Percentiles rank a stretch among this genome's conserved stretches.
These are phyloP conservation scores for Meripilus lineatus DNA, from an alignment of 1,284 basidiomycete species.

Conservation along the genomic window DNA sequence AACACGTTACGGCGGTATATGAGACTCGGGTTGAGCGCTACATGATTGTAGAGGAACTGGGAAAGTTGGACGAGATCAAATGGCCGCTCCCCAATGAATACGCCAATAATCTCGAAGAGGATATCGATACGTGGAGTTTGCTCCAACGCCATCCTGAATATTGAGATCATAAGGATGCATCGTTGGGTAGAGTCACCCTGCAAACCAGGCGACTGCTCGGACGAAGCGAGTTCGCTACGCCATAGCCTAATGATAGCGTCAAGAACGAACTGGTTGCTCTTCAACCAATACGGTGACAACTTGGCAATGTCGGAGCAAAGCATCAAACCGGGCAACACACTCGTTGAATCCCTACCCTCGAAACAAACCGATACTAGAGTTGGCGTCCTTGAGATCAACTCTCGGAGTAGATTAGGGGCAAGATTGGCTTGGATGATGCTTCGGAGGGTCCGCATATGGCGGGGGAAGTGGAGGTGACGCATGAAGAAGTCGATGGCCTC, in stretches of 20 bases:
- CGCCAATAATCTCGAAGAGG: constrained; percentile 82
- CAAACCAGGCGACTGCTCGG: constrained; percentile 42
- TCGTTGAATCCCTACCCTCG: constrained; percentile 46
- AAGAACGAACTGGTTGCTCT: constrained; percentile 59
- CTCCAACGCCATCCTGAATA: constrained; percentile 74
- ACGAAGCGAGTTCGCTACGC: constrained; percentile 51
- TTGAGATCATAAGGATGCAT: constrained; percentile 66
- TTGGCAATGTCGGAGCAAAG: constrained; percentile 76
- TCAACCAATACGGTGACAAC: constrained; percentile 70
- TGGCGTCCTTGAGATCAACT: constrained; percentile 64
- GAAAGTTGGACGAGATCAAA: constrained; percentile 83
- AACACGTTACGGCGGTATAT: constrained; percentile 81
- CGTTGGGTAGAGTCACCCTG: constrained; percentile 55
- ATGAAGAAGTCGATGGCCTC: constrained; percentile 88
- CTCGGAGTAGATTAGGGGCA: constrained; percentile 73
- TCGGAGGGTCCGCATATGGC: constrained; percentile 75
- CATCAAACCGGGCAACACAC: constrained; percentile 66
- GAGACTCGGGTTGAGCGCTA: constrained; percentile 62
- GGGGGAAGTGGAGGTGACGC: constrained; percentile 68
- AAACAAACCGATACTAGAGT: constrained; percentile 60
- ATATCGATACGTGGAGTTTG: constrained; percentile 77
- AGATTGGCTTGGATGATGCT: constrained; percentile 77
- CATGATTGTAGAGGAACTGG: constrained; percentile 86
- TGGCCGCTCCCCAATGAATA: constrained; percentile 79
- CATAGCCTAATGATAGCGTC: constrained; percentile 71